A percentile compares a stretch with the other conserved stretches of the same genome.
These are phyloP conservation scores for Coprinellus micaceus DNA, from an alignment of 768 basidiomycete species.

Conservation along the genomic window DNA sequence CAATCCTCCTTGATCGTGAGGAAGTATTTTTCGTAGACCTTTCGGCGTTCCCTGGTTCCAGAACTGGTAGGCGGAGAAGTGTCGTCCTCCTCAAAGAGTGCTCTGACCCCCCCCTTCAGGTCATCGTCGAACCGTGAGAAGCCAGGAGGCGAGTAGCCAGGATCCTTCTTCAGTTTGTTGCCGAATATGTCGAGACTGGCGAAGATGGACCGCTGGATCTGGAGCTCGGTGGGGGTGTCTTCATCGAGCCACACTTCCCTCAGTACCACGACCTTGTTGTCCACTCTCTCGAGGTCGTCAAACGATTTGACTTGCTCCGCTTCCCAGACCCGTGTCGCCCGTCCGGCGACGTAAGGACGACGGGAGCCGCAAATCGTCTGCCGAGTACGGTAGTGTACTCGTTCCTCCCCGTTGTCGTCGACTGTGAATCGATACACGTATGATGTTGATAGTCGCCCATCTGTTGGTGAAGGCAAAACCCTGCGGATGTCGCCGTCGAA, in stretches of 20 bases:
- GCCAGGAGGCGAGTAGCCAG: not conserved
- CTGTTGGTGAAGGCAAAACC: not conserved
- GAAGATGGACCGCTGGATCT: slow-evolving; percentile 16
- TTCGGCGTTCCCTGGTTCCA: no score
- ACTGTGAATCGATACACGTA: not conserved
- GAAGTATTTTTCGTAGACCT: not conserved
- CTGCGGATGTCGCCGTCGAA: not conserved
- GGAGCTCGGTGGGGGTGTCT: slow-evolving; percentile 6
- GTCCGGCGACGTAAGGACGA: slow-evolving; percentile 1
- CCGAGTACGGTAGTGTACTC: not conserved
- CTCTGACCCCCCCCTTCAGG: not conserved
- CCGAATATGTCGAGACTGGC: not conserved
- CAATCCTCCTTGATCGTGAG: not conserved
- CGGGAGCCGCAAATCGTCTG: not conserved
- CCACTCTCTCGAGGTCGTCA: not conserved
- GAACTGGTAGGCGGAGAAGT: no score
- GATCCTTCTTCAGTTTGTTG: not conserved
- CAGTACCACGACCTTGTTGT: slow-evolving; percentile 3
- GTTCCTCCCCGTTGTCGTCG: not conserved
- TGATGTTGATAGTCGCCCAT: not conserved
- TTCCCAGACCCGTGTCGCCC: slow-evolving; percentile 9
- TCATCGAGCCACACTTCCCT: slow-evolving; percentile 20
- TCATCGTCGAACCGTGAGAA: not conserved
- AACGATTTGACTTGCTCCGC: not conserved
- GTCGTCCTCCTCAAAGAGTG: not conserved